These are phyloP conservation scores for Blastocystis sp. DNA, from an alignment of 352 stramenopile species.

Conservation along the genomic window DNA sequence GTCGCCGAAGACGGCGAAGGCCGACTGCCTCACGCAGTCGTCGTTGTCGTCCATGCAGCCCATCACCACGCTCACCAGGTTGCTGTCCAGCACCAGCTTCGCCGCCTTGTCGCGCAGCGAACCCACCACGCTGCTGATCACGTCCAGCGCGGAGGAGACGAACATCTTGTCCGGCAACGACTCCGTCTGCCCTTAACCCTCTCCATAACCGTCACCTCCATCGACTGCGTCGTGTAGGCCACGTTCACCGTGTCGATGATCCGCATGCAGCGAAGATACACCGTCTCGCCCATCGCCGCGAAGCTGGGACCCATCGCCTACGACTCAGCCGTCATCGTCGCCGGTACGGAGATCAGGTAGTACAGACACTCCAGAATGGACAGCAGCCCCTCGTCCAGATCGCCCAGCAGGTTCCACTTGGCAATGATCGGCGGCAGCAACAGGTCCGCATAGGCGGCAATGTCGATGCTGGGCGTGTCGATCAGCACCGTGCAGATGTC, in stretches of 20 bases:
- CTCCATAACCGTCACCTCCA: neutral
- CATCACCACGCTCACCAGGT: conserved; percentile 13
- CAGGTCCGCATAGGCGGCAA: conserved; percentile 29
- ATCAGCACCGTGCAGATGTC: conserved; percentile 38
- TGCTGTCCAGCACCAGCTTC: neutral
- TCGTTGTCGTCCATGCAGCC: conserved; percentile 60
- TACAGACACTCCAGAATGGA: conserved; percentile 54
- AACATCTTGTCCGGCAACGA: conserved; percentile 56
- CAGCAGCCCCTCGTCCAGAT: conserved; percentile 56
- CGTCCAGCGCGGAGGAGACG: conserved; percentile 29
- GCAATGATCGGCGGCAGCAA: conserved; percentile 53
- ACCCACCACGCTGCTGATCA: conserved; percentile 44
- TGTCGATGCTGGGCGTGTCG: conserved; percentile 15
- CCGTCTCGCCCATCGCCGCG: neutral
- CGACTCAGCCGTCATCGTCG: too few species aligned
- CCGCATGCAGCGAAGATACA: conserved; percentile 8
- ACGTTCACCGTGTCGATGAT: conserved; percentile 52
- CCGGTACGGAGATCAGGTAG: conserved; percentile 55
- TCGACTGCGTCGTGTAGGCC: conserved; percentile 31
- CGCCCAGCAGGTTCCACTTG: conserved; percentile 45
- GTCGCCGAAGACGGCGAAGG: conserved; percentile 52
- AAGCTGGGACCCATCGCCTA: conserved; percentile 42
- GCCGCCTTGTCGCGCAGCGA: neutral
- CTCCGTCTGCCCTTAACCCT: neutral
- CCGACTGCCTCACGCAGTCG: conserved; percentile 13